Percentiles rank a stretch among this genome's conserved stretches.
phyloP scores from a whole-genome alignment of 2,329 filamentous ascomycete species.

The Aspergillus vadensis region DNA sequence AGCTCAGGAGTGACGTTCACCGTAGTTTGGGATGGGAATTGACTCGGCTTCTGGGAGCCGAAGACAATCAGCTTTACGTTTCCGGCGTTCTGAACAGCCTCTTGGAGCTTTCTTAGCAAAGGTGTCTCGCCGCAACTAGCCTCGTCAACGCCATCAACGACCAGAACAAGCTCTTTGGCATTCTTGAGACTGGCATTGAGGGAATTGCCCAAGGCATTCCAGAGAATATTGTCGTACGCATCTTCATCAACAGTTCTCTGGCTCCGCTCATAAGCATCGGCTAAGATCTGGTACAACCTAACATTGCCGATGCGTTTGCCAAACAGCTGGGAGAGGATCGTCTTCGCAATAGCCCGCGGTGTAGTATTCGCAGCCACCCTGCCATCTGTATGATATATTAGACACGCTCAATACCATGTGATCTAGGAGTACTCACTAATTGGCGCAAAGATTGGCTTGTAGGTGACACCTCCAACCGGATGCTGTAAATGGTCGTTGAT shows the following conservation, averaged over 20 bases:
- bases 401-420: too few species aligned
- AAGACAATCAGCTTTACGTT: slow-evolving; percentile 35
- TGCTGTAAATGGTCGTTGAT: slow-evolving; percentile 44
- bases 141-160: slow-evolving; percentile 44
- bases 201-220: slow-evolving; percentile 34
- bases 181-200: slow-evolving; percentile 31
- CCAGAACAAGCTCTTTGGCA: slow-evolving; percentile 38
- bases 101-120: slow-evolving; percentile 31
- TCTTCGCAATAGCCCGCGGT: slow-evolving; percentile 35
- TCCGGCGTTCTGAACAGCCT: slow-evolving; percentile 22
- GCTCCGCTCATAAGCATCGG: slow-evolving; percentile 33
- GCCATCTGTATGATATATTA: slow-evolving; percentile 24
- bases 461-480: slow-evolving; percentile 37
- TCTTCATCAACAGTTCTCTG: slow-evolving; percentile 24
- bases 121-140: slow-evolving; percentile 31
- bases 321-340: slow-evolving; percentile 41
- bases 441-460: slow-evolving; percentile 39
- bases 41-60: slow-evolving; percentile 25
- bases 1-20: slow-evolving; percentile 35
- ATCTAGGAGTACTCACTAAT: slow-evolving; percentile 30
- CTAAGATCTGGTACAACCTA: slow-evolving; percentile 36
- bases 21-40: slow-evolving; percentile 12
- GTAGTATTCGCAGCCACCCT: slow-evolving; percentile 35
- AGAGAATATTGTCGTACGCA: slow-evolving; percentile 39
- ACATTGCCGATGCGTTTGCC: slow-evolving; percentile 42